Conservation (phyloP, 2,329 filamentous ascomycete genomes). For the Aspergillus sp. region DNA sequence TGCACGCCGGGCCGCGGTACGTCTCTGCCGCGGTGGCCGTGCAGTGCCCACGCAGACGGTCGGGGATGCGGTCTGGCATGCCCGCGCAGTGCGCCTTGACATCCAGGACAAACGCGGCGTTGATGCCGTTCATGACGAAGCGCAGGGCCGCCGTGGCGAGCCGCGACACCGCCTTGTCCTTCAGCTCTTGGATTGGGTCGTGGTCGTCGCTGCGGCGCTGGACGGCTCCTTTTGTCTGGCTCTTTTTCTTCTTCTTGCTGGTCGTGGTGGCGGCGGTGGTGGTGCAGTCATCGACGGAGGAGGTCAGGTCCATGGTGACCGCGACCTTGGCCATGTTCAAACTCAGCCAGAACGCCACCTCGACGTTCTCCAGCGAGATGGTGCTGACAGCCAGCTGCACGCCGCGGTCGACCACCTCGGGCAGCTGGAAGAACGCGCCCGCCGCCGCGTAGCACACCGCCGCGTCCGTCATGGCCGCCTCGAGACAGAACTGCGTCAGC, state of each 20-base stretch:
- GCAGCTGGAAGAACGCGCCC: slow-evolving; percentile 29
- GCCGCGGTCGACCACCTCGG: slow-evolving; percentile 23
- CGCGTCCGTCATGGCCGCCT: slow-evolving; percentile 25
- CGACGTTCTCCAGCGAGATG: slow-evolving; percentile 30
- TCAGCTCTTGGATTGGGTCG: slow-evolving; percentile 1
- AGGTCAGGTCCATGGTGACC: slow-evolving; percentile 12
- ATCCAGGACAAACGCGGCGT: slow-evolving; percentile 24
- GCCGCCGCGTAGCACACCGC: slow-evolving; percentile 30
- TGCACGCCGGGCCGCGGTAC: not conserved
- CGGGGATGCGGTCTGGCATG: slow-evolving; percentile 27
- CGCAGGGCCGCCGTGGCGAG: slow-evolving; percentile 18
- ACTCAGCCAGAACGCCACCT: slow-evolving; percentile 29
- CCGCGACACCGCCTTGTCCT: slow-evolving; percentile 10
- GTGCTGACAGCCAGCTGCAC: slow-evolving; percentile 22
- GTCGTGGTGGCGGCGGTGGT: not conserved
- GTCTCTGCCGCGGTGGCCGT: not conserved
- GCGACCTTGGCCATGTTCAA: slow-evolving; percentile 21
- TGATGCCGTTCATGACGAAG: slow-evolving; percentile 23
- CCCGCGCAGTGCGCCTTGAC: slow-evolving; percentile 19
- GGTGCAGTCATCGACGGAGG: not conserved
- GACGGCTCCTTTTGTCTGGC: not conserved
- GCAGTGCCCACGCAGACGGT: slow-evolving; percentile 5
- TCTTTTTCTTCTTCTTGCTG: not conserved
- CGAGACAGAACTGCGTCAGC: slow-evolving; percentile 12
- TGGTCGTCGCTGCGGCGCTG: not conserved